phyloP scores from a whole-genome alignment of 441 rosid species.

The Populus hybrid region DNA sequence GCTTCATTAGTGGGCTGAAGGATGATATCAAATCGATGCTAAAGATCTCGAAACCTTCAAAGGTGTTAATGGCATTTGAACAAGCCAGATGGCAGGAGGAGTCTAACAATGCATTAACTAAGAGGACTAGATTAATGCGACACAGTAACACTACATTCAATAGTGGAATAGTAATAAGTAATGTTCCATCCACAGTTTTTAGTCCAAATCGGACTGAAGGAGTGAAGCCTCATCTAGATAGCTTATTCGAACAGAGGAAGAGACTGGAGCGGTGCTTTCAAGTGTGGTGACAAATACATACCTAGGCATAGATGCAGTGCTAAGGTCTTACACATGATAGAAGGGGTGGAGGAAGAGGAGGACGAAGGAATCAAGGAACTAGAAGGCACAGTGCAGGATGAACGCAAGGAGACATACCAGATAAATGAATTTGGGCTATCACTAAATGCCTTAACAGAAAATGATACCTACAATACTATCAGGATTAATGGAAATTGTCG shows the following conservation, averaged over 20 bases:
- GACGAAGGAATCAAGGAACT: too few species aligned
- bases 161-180: too few species aligned
- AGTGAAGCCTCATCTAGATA: not conserved
- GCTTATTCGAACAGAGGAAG: not conserved
- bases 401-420: not conserved
- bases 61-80: not conserved
- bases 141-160: too few species aligned
- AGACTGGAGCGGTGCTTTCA: not conserved
- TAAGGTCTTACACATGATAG: not conserved
- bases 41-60: too few species aligned
- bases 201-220: too few species aligned
- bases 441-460: too few species aligned
- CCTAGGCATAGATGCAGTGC: not conserved
- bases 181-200: not conserved
- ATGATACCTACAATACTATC: too few species aligned
- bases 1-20: too few species aligned
- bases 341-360: not conserved
- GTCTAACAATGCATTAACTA: not conserved
- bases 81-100: not conserved
- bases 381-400: not conserved
- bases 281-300: not conserved
- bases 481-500: too few species aligned
- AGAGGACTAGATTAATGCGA: too few species aligned
- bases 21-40: too few species aligned
- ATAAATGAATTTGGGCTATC: too few species aligned